Base-by-base conservation (phyloP, 2,329 filamentous ascomycete genomes). In the Colletotrichum paranaense region DNA sequence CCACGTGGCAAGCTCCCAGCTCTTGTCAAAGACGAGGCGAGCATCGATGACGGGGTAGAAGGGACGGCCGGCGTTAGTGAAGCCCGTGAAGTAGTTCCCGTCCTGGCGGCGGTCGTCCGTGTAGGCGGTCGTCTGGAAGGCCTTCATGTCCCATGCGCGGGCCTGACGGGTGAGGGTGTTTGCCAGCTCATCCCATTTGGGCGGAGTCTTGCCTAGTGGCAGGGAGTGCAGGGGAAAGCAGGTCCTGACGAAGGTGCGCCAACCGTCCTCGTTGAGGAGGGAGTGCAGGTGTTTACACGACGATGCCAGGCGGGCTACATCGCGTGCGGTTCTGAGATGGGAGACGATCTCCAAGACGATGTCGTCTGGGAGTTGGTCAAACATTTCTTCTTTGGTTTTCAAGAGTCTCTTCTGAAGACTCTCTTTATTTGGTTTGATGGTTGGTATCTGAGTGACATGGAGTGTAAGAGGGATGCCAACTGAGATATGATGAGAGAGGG, bases 61-160 rank as follows among this genome's bases (percentile, higher is more conserved):
- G 2, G 74, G 76, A 22, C 75, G 76, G 14, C 72, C 57, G 3
- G 66, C 38, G 16, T 68, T 68, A 53, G 22, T 60, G 68, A 32
- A 67, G 6, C 68, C 72, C 8, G 62, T 67, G 62, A 75, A 74
- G 62, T 69, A 72, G 26, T 63, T 75, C 0, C 73, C 58, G 38
- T 76, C 76, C 49, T 68, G 64, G 32, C 78, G 73, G 56, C 75
- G 79, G 16, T 83, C 78, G 62, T 81, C 81, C 62, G 62, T 73
- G 35, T 73, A 77, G 6, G 75, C 76, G 19, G 75, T 55, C 28
- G 72, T 32, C 28, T 59, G 68, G 63, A 89, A 83, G 19, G 82
- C 81, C 24, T 87, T 84, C 64, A 82, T 84, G 62, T 89, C 88
- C 88, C 88, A 90, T 76, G 86, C 87, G 6, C 87, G 83, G 32